Percentiles rank a stretch among this genome's conserved stretches.
These are phyloP conservation scores for Claviceps maximensis DNA, from an alignment of 2,329 filamentous ascomycete species.

Conservation along the genomic window DNA sequence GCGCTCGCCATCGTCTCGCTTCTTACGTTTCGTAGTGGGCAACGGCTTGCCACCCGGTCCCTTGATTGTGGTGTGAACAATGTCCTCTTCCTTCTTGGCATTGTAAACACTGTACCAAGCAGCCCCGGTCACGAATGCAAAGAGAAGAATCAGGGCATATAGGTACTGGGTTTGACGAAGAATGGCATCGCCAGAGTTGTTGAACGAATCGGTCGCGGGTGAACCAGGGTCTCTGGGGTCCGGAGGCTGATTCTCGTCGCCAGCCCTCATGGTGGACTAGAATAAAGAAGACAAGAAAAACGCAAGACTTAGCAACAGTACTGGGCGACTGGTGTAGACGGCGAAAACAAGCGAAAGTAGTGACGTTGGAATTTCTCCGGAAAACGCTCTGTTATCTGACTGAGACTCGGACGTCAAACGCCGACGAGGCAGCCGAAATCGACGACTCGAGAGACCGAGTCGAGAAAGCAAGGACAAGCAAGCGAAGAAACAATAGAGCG, in stretches of 20 bases:
- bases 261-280: constrained; percentile 23
- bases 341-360: neutral
- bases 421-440: neutral
- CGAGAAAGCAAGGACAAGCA: neutral
- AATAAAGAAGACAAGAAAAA: neutral
- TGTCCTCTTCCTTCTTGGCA: constrained; percentile 34
- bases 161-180: constrained; percentile 35
- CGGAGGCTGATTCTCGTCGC: constrained; percentile 19
- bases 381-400: neutral
- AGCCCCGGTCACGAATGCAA: constrained; percentile 36
- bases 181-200: constrained; percentile 25
- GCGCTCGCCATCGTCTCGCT: constrained; percentile 33
- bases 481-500: neutral
- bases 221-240: constrained; percentile 11
- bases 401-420: neutral
- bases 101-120: constrained; percentile 40
- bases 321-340: neutral
- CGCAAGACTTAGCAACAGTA: neutral
- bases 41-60: constrained; percentile 86
- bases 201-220: constrained; percentile 12
- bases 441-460: neutral
- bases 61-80: constrained; percentile 35
- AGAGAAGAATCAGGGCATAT: constrained; percentile 39
- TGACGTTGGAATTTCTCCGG: neutral
- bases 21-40: constrained; percentile 49